A percentile compares a stretch with the other conserved stretches of the same genome.
Evolutionary conservation across 225 moss, liverwort and hornwort species (phyloP).

Genomic region (Sphagnum contortum): DNA sequence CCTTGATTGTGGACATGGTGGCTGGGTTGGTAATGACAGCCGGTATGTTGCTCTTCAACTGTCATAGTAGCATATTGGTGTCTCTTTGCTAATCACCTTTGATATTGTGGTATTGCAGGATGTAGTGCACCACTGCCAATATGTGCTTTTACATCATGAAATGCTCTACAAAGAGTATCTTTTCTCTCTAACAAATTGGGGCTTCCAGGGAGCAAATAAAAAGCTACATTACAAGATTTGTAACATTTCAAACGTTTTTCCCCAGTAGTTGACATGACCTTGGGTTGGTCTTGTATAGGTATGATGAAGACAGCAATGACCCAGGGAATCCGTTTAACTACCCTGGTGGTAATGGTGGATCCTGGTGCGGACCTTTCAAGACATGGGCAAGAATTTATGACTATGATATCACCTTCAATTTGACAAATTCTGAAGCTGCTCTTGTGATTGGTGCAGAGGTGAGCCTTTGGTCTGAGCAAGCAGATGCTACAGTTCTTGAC

Average conservation of each 20-base stretch:
- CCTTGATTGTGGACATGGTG: constrained; percentile 75
- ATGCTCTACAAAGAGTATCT: no score
- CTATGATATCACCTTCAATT: constrained; percentile 66
- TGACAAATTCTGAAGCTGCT: constrained; percentile 40
- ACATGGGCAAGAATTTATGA: constrained; percentile 71
- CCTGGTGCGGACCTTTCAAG: constrained; percentile 77
- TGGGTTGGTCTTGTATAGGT: constrained; percentile 15
- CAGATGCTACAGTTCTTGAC: constrained; percentile 60
- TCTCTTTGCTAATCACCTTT: no score
- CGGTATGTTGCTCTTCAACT: constrained; percentile 10
- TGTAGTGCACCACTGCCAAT: no score
- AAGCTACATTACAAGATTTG: no score
- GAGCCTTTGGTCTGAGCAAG: constrained; percentile 78
- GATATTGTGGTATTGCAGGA: no score
- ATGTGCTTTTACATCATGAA: no score
- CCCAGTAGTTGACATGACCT: no score
- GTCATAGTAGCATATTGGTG: no score
- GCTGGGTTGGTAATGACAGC: constrained; percentile 75
- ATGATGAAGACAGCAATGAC: constrained; percentile 58
- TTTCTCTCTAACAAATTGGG: no score
- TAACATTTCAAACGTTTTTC: no score
- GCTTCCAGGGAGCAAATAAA: no score
- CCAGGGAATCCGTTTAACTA: constrained; percentile 47
- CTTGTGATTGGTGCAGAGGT: constrained; percentile 78
- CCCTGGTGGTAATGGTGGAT: constrained; percentile 61